phyloP scores from a whole-genome alignment of 257 asterid genomes.

The Sherardia arvensis region DNA sequence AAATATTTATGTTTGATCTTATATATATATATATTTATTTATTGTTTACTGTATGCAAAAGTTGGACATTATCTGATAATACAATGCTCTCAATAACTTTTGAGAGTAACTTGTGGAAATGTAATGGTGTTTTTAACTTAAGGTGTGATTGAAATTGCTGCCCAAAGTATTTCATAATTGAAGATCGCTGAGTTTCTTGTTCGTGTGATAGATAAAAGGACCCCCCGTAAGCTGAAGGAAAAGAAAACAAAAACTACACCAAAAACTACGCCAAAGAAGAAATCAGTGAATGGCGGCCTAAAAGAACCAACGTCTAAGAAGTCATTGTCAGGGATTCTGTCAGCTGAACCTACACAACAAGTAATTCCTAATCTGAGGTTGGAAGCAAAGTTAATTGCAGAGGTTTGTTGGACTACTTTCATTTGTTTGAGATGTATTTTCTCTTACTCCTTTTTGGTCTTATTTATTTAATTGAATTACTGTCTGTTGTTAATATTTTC shows the following conservation, averaged over 20 bases:
- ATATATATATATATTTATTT: too few relatives aligned
- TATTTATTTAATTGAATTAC: not conserved
- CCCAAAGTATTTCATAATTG: not conserved
- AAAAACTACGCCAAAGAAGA: conserved; percentile 55
- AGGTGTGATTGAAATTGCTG: not conserved
- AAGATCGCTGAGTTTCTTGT: conserved; percentile 1
- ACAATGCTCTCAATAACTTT: not conserved
- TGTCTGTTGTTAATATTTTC: not conserved
- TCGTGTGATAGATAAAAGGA: conserved; percentile 37
- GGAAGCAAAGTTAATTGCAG: conserved; percentile 76
- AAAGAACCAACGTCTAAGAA: conserved; percentile 30
- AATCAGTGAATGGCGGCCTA: conserved; percentile 27
- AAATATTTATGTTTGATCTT: not conserved
- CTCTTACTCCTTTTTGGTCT: not conserved
- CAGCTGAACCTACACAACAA: conserved; percentile 36
- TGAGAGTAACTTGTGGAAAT: not conserved
- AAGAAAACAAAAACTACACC: conserved; percentile 5
- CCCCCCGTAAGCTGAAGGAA: conserved; percentile 41
- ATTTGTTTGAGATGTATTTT: conserved; percentile 7
- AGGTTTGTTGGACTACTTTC: conserved; percentile 38
- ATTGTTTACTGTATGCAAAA: not conserved
- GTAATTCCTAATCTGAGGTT: conserved; percentile 60
- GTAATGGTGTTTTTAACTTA: not conserved
- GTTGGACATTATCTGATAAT: not conserved
- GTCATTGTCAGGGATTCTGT: conserved; percentile 36